These are phyloP conservation scores for Geotrichum fermentans DNA, from an alignment of 1,139 yeast species.

Conservation along the genomic window DNA sequence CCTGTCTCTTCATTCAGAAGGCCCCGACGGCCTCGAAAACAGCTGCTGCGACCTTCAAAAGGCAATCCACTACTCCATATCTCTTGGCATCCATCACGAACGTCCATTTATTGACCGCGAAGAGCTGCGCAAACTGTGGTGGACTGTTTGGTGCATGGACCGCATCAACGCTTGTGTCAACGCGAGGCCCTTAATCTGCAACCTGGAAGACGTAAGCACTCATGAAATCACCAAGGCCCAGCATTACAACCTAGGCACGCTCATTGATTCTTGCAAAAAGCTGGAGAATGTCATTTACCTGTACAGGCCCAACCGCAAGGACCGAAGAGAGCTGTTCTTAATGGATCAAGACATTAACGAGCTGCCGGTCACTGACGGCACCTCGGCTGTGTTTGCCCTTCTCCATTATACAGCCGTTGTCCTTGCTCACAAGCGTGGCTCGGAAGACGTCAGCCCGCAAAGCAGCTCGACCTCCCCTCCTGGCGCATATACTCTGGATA, in stretches of 20 bases:
- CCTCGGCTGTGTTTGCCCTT: constrained; percentile 32
- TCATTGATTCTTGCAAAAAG: constrained; percentile 35
- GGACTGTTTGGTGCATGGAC: constrained; percentile 43
- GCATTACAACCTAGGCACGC: constrained; percentile 30
- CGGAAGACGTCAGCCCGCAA: constrained; percentile 10
- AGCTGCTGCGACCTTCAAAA: constrained; percentile 40
- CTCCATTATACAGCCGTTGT: constrained; percentile 34
- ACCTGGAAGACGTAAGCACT: constrained; percentile 40
- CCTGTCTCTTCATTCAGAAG: constrained; percentile 34
- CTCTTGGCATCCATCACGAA: constrained; percentile 41
- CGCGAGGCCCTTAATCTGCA: constrained; percentile 40
- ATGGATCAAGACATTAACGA: constrained; percentile 17
- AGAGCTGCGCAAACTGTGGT: constrained; percentile 39
- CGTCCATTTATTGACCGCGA: constrained; percentile 35
- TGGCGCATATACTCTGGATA: constrained; percentile 8
- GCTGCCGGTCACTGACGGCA: constrained; percentile 27
- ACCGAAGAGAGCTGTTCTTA: constrained; percentile 16
- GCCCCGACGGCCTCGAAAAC: constrained; percentile 42
- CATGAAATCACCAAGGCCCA: constrained; percentile 32
- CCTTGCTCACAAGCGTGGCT: constrained; percentile 34
- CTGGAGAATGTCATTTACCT: constrained; percentile 38
- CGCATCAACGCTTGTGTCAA: constrained; percentile 41
- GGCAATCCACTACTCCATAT: constrained; percentile 40
- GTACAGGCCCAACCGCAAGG: constrained; percentile 35
- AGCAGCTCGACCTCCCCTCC: constrained; percentile 6